Evolutionary conservation across 2,329 filamentous ascomycete genomes (phyloP).

Genomic region (Apiospora sp.): DNA sequence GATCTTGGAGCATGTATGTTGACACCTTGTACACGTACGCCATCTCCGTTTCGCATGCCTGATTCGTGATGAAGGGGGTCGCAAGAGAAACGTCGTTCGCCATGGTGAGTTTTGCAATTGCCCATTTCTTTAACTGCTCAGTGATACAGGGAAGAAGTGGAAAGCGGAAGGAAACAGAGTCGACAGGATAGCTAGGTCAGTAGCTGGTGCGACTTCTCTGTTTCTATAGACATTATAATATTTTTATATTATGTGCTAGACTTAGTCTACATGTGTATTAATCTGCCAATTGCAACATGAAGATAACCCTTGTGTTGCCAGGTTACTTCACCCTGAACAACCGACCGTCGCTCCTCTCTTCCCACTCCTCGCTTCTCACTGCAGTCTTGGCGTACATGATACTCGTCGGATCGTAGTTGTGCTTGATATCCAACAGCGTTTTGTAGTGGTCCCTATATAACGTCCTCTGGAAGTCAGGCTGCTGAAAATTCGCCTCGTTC

Average conservation of each 20-base stretch:
- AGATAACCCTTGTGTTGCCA: no score
- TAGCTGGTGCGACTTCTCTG: background rate
- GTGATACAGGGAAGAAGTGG: background rate
- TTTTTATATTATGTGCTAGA: no score
- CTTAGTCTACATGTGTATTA: no score
- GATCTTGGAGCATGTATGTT: background rate
- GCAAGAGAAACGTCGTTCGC: background rate
- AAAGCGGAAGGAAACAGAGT: background rate
- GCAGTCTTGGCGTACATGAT: slow-evolving; percentile 50
- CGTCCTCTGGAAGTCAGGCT: background rate
- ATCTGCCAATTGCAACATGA: no score
- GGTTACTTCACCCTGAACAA: background rate
- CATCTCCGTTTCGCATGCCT: background rate
- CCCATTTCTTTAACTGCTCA: background rate
- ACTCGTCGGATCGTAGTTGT: slow-evolving; percentile 48
- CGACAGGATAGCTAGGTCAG: no score
- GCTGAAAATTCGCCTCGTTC: background rate
- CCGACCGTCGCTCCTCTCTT: slow-evolving; percentile 35
- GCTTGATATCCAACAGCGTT: slow-evolving; percentile 47
- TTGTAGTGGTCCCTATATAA: background rate
- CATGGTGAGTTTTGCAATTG: background rate
- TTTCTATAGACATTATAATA: no score
- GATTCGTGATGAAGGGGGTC: background rate
- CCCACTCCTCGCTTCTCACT: slow-evolving; percentile 50
- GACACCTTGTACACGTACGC: background rate